phyloP scores from a whole-genome alignment of 306 rosid species.

The Amphicarpaea edgeworthii region DNA sequence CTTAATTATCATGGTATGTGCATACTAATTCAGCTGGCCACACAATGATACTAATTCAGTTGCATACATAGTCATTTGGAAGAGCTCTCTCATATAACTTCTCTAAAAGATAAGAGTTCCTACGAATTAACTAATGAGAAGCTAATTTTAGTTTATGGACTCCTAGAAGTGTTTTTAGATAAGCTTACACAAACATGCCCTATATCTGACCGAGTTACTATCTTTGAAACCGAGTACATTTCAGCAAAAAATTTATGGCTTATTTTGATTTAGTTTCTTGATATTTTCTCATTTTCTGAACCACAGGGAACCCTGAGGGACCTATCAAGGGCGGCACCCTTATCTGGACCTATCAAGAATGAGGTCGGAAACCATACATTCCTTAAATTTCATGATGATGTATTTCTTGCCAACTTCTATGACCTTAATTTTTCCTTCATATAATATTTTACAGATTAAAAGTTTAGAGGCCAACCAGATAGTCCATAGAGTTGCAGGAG shows the following conservation, averaged over 20 bases:
- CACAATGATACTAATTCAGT: no score
- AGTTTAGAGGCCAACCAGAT: constrained; percentile 52
- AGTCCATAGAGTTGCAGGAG: constrained; percentile 42
- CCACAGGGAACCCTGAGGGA: constrained; percentile 76
- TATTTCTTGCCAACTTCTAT: background rate
- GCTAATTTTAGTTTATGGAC: no score
- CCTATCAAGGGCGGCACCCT: constrained; percentile 60
- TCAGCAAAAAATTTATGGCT: background rate
- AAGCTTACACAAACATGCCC: no score
- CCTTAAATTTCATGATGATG: constrained; percentile 2
- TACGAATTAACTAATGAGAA: no score
- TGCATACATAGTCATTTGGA: no score
- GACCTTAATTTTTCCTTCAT: constrained; percentile 26
- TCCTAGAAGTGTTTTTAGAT: no score
- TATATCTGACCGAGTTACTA: no score
- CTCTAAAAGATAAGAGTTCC: no score
- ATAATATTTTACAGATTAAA: constrained; percentile 50
- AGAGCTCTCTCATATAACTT: no score
- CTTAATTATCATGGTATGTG: constrained; percentile 13
- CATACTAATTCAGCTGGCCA: no score
- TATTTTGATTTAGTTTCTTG: constrained; percentile 9
- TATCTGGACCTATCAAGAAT: constrained; percentile 59
- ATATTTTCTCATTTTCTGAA: constrained; percentile 35
- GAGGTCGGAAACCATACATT: constrained; percentile 48
- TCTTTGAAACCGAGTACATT: no score